A percentile compares a stretch with the other conserved stretches of the same genome.
Conservation (phyloP, 2,329 filamentous ascomycete species). For the Aspergillus bombycis region DNA sequence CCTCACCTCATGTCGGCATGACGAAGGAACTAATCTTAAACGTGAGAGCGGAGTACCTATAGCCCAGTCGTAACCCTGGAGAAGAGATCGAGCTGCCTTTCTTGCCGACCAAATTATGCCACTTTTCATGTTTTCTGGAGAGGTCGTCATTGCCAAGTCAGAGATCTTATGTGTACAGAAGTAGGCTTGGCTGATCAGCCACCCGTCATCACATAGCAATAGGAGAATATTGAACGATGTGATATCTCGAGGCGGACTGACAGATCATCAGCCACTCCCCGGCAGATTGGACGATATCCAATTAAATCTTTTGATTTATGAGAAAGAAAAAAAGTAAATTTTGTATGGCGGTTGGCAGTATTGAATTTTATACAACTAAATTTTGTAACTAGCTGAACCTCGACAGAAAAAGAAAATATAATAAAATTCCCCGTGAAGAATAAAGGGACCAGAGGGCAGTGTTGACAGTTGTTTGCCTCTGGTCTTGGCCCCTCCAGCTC, state of each 20-base stretch:
- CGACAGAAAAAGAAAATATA: background rate
- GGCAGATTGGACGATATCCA: background rate
- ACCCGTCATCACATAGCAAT: slow-evolving; percentile 22
- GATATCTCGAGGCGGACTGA: slow-evolving; percentile 19
- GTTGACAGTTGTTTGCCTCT: slow-evolving; percentile 7
- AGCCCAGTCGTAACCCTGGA: background rate
- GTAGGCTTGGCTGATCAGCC: slow-evolving; percentile 18
- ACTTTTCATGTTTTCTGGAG: slow-evolving; percentile 1
- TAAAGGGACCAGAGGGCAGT: background rate
- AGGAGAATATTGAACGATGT: slow-evolving; percentile 22
- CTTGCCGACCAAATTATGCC: background rate
- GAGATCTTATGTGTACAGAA: slow-evolving; percentile 7
- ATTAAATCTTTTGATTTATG: background rate
- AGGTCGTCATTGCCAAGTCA: slow-evolving; percentile 2
- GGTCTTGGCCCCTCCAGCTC: slow-evolving; percentile 13
- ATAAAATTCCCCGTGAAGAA: slow-evolving; percentile 1
- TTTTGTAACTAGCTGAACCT: background rate
- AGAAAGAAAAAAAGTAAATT: background rate
- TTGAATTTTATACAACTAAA: background rate
- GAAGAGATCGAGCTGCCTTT: background rate
- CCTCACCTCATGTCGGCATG: slow-evolving; percentile 8
- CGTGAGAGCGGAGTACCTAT: background rate
- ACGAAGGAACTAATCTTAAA: slow-evolving; percentile 8
- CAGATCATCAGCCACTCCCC: slow-evolving; percentile 19
- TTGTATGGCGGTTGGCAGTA: background rate